Base-by-base conservation (phyloP, 192 early-diverging fungal genomes). In the Backusella psychrophila region DNA sequence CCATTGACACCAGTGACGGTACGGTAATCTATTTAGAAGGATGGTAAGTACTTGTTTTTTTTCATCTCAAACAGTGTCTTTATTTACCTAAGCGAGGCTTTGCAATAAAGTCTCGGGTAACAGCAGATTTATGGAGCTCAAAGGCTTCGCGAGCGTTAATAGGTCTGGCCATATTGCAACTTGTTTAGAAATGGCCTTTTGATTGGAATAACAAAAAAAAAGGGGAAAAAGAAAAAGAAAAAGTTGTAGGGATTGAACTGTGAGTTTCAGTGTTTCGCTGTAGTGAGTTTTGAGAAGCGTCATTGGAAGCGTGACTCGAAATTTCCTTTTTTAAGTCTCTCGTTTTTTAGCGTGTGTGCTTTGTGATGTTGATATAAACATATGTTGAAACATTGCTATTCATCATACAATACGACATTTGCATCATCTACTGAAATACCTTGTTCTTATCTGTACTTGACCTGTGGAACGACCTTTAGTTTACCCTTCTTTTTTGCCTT, bases 1-100 rank as follows among this genome's bases (percentile, higher is more conserved):
- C 98, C 98, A 84, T 98, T 99, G 34, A 99, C 95, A 81, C 98
- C 96, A n/a, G 96, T 86, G 35, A 99, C 96, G n/a, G 98, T 99
- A 59, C 96, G 88, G 86, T 99, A 99, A 84, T 99, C 97, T 98
- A 12, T 59, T 59, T 59, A 12, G 8, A 4, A 59, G 12, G n/a
- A 26, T 12, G 21, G 52, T 59, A 11, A 59, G 11, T 26, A 59
- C 21, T 26, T 59, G 1, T 59, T 59, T 59, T 12, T 59, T 59
- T 59, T 59, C 56, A 59, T 59, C 56, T 59, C 56, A 59, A 59
- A 59, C 56, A 11, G 21, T 59, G 6, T 26, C 33, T 33, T 14
- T 59, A 26, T 76, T 76, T 84, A 97, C 96, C 96, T 79, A 97
- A 88, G 73, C 94, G 93, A 15, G 96, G 96, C 83, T 94, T 89